phyloP scores from a whole-genome alignment of 139 green algal species.

The Tetradesmus lagerheimii region DNA sequence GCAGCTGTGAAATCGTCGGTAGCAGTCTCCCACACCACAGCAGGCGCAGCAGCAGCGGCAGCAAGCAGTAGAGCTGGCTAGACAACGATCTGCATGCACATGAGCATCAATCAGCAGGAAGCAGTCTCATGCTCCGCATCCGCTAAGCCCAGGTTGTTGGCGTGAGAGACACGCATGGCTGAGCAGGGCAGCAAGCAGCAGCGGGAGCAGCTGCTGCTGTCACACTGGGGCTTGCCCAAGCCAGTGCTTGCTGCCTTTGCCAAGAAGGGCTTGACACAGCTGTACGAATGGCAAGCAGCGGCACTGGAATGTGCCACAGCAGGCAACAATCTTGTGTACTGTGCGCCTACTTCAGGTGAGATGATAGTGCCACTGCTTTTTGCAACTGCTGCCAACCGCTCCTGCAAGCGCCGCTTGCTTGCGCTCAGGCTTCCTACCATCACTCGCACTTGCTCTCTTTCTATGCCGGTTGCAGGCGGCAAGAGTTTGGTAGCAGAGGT shows the following conservation, averaged over 20 bases:
- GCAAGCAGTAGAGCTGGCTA: too few species aligned
- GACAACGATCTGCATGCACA: too few species aligned
- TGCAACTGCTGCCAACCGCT: background rate
- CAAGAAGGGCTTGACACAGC: constrained; percentile 32
- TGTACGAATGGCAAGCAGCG: constrained; percentile 65
- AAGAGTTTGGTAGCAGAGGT: constrained; percentile 86
- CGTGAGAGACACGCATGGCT: background rate
- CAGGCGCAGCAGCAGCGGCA: too few species aligned
- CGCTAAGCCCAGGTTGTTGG: too few species aligned
- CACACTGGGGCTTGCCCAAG: constrained; percentile 25
- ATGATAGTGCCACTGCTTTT: too few species aligned
- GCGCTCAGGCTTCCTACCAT: background rate
- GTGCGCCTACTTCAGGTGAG: constrained; percentile 79
- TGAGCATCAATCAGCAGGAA: background rate
- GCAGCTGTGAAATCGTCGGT: too few species aligned
- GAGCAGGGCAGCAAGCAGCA: background rate
- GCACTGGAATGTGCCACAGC: constrained; percentile 74
- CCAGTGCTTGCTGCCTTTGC: constrained; percentile 10
- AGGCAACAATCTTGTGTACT: constrained; percentile 86
- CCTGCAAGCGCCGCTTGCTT: background rate
- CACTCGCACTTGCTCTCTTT: background rate
- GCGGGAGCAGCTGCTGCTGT: background rate
- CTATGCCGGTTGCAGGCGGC: constrained; percentile 49
- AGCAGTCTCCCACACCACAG: too few species aligned
- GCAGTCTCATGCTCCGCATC: background rate